These are phyloP conservation scores for Penicillium aurantiogriseum DNA, from an alignment of 2,329 filamentous ascomycete genomes.

Conservation along the genomic window DNA sequence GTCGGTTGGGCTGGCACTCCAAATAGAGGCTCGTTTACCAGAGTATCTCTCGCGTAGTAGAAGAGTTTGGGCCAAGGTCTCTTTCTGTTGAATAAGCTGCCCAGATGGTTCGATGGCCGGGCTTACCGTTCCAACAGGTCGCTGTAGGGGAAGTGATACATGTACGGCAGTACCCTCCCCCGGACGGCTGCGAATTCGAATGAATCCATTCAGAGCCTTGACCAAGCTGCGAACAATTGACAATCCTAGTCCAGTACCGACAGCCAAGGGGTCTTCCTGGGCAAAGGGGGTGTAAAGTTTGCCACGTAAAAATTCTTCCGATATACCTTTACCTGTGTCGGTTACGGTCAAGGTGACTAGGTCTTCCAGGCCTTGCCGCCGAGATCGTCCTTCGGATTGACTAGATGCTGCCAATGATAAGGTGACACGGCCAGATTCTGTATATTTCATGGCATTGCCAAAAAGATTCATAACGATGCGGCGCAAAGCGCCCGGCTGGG, in stretches of 20 bases:
- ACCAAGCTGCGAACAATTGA: constrained; percentile 64
- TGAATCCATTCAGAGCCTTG: constrained; percentile 57
- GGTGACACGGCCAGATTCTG: constrained; percentile 52
- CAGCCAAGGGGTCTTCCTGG: constrained; percentile 61
- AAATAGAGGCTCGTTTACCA: constrained; percentile 30
- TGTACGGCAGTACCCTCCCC: constrained; percentile 57
- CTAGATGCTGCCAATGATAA: constrained; percentile 40
- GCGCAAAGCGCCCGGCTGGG: constrained; percentile 55
- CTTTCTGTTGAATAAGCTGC: constrained; percentile 23
- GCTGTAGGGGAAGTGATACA: constrained; percentile 47
- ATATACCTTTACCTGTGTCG: constrained; percentile 67
- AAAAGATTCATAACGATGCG: constrained; percentile 63
- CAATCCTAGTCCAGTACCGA: constrained; percentile 55
- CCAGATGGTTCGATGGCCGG: constrained; percentile 19
- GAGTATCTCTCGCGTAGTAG: constrained; percentile 28
- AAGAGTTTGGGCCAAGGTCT: constrained; percentile 24
- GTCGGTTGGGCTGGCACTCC: constrained; percentile 25
- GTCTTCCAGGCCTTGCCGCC: constrained; percentile 34
- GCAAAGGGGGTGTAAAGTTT: constrained; percentile 57
- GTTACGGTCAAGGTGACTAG: constrained; percentile 49
- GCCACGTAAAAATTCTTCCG: constrained; percentile 59
- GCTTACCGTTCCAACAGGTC: constrained; percentile 29
- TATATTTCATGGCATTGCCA: constrained; percentile 64
- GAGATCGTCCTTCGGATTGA: constrained; percentile 31
- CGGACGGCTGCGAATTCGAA: constrained; percentile 56